Conservation (phyloP, 2,329 filamentous ascomycete species). For the Ceratocystis destructans region DNA sequence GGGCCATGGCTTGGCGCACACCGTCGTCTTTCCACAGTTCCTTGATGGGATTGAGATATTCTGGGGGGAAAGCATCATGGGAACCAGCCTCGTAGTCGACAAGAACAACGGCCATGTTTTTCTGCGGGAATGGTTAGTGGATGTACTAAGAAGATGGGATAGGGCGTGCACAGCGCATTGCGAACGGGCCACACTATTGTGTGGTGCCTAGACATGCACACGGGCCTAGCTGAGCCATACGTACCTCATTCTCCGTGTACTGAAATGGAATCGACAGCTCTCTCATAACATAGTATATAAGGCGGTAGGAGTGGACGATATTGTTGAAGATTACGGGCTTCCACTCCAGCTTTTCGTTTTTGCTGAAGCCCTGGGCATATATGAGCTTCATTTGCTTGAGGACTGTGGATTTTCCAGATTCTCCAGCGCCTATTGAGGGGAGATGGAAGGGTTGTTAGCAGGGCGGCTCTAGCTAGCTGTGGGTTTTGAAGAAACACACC, state of each 20-base stretch:
- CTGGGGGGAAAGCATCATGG: slow-evolving; percentile 63
- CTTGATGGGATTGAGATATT: slow-evolving; percentile 71
- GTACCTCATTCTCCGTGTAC: slow-evolving; percentile 63
- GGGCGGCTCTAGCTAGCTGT: slow-evolving; percentile 23
- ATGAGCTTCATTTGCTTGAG: slow-evolving; percentile 99
- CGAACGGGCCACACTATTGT: background rate
- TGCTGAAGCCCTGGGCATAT: slow-evolving; percentile 81
- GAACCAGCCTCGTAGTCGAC: slow-evolving; percentile 70
- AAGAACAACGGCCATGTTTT: slow-evolving; percentile 62
- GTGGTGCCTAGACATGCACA: background rate
- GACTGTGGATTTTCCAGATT: slow-evolving; percentile 83
- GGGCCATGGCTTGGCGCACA: slow-evolving; percentile 74
- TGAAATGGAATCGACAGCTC: slow-evolving; percentile 70
- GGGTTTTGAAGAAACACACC: slow-evolving; percentile 38
- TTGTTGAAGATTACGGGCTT: slow-evolving; percentile 94
- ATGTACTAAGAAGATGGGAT: background rate
- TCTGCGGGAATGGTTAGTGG: slow-evolving; percentile 37
- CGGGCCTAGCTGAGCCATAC: background rate
- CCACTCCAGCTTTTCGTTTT: slow-evolving; percentile 81
- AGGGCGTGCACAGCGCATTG: background rate
- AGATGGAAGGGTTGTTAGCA: slow-evolving; percentile 16
- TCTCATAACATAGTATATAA: slow-evolving; percentile 81
- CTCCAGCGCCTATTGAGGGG: slow-evolving; percentile 60
- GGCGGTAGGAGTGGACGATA: slow-evolving; percentile 79
- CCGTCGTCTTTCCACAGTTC: slow-evolving; percentile 71